Percentiles rank a stretch among this genome's conserved stretches.
phyloP scores from a whole-genome alignment of 2,329 filamentous ascomycete species.

The Plectosphaerella sp. region DNA sequence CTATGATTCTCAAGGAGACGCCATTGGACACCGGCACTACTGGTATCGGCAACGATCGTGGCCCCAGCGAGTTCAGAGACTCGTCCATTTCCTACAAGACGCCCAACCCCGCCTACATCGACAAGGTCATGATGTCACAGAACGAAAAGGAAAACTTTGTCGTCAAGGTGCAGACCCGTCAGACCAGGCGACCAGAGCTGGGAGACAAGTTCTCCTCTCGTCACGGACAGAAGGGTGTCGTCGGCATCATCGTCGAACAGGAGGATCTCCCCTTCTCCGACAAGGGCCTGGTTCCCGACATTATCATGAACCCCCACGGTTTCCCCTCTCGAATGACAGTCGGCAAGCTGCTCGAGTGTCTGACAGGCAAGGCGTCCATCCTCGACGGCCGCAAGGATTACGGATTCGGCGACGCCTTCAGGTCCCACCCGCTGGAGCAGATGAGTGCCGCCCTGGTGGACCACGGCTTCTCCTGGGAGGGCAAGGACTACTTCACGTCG shows the following conservation, averaged over 20 bases:
- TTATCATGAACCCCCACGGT: constrained; percentile 99
- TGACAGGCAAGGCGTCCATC: constrained; percentile 91
- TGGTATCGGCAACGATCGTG: constrained; percentile 64
- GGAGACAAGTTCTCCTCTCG: constrained; percentile 99
- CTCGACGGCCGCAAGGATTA: constrained; percentile 82
- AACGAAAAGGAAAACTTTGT: constrained; percentile 83
- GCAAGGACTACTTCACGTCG: constrained; percentile 94
- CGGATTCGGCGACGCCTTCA: constrained; percentile 75
- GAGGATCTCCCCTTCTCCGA: constrained; percentile 97
- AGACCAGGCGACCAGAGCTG: constrained; percentile 89
- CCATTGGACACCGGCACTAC: constrained; percentile 74
- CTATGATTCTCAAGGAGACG: constrained; percentile 85
- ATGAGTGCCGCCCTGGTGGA: constrained; percentile 83
- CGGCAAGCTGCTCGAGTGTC: constrained; percentile 91
- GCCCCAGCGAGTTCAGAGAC: constrained; percentile 60
- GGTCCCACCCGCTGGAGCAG: constrained; percentile 78
- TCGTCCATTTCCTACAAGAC: constrained; percentile 75
- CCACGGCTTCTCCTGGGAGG: constrained; percentile 91
- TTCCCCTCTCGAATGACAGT: constrained; percentile 99
- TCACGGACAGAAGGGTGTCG: constrained; percentile 97
- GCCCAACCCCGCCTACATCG: constrained; percentile 81
- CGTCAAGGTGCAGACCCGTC: constrained; percentile 93
- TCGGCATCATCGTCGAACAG: constrained; percentile 93
- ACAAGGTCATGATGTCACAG: constrained; percentile 92
- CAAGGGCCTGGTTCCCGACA: constrained; percentile 85